These are phyloP conservation scores for Rhizoclosmatium globosum DNA, from an alignment of 192 early-diverging fungal species.

Conservation along the genomic window DNA sequence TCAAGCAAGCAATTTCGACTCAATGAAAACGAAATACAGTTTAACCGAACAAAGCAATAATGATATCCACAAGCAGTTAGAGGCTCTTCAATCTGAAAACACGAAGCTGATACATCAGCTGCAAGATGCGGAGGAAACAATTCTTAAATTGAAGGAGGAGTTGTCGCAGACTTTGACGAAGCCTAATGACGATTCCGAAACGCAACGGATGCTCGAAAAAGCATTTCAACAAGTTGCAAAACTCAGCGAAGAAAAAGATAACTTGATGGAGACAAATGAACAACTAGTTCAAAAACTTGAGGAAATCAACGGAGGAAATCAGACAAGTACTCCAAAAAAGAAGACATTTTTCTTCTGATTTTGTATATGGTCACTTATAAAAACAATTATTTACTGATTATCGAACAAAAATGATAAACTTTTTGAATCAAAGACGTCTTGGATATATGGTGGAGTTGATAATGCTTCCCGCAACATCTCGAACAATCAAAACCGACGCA, in stretches of 20 bases:
- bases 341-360: constrained; percentile 23
- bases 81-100: neutral
- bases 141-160: constrained; percentile 3
- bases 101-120: neutral
- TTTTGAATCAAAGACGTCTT: neutral
- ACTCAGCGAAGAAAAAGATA: constrained; percentile 27
- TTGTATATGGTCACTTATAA: neutral
- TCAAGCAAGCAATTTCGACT: no score
- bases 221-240: constrained; percentile 25
- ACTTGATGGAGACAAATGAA: constrained; percentile 30
- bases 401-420: neutral
- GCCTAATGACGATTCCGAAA: constrained; percentile 3
- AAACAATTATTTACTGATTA: neutral
- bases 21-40: no score
- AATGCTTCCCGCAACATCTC: constrained; percentile 18
- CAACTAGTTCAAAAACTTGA: constrained; percentile 11
- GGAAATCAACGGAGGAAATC: neutral
- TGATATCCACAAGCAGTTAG: no score
- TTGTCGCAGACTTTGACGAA: neutral
- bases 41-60: no score
- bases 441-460: constrained; percentile 32
- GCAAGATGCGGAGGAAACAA: neutral
- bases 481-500: constrained; percentile 23
- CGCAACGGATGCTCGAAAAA: constrained; percentile 18
- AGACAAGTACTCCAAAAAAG: constrained; percentile 7